Conservation (phyloP, 2,329 filamentous ascomycete species). For the Fusarium xylarioides region DNA sequence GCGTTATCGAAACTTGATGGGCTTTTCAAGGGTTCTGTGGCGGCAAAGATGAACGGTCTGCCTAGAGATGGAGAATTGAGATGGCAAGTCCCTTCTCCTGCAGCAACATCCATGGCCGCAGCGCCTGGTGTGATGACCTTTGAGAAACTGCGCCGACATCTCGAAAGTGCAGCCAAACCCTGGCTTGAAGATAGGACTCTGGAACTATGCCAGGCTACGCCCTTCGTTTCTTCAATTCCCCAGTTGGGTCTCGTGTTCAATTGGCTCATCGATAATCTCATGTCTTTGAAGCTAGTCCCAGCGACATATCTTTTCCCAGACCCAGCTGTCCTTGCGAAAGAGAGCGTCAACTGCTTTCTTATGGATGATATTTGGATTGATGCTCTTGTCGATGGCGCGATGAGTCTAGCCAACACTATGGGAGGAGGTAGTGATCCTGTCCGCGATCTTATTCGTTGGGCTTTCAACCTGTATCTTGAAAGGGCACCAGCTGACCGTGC, state of each 20-base stretch:
- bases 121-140: not conserved
- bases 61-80: not conserved
- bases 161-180: not conserved
- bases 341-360: not conserved
- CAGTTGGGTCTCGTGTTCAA: not conserved
- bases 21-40: not conserved
- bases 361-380: not conserved
- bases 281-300: not conserved
- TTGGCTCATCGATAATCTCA: not conserved
- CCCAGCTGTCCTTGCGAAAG: not conserved
- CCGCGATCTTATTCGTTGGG: not conserved
- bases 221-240: not conserved
- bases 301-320: not conserved
- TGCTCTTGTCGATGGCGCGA: not conserved
- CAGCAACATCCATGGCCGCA: not conserved
- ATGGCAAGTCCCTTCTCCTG: not conserved
- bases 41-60: not conserved
- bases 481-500: not conserved
- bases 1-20: not conserved
- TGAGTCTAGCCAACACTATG: not conserved
- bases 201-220: not conserved
- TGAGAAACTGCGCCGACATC: not conserved
- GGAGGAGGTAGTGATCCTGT: not conserved
- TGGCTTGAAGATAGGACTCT: not conserved
- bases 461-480: fast-evolving